Evolutionary conservation across 495 filamentous ascomycete genomes (phyloP), one percentile per base, ranked within the genome.

Genomic region (Darksidea phi): DNA sequence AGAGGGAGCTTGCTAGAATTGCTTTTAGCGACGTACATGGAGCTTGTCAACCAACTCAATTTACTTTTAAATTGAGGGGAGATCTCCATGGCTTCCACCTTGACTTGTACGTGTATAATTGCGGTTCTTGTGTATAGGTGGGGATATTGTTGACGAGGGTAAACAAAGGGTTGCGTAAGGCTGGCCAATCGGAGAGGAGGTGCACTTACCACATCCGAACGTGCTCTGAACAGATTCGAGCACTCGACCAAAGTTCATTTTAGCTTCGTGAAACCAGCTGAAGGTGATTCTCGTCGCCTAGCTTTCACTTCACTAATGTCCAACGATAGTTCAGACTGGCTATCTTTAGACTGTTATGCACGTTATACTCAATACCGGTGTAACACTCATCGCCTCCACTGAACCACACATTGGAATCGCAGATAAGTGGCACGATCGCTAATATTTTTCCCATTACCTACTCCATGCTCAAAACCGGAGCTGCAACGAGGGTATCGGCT

Each of bases 21-120:
- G 37, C 57, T 48, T 42, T 50, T 41, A 21, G 13, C 36, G n/a
- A 17, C 10, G 13, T 12, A 18, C 15, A 15, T 18, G 0, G 6
- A 34, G 12, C 6, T 18, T 6, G n/a, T 24, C 7, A 24, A 18
- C 3, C 12, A 34, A 32, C 48, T 28, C 45, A 1, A 2, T 7
- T 45, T 56, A 68, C 66, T 47, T 47, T 61, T 61, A 38, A 64
- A 64, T 32, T 64, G 61, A 12, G 54, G 57, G 13, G 66, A 64
- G 41, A 45, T 23, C 38, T 68, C 66, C 34, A 64, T 57, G 8
- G 17, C 48, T 28, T 63, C 60, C 60, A 63, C n/a, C n/a, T n/a
- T n/a, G n/a, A n/a, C n/a, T 63, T 26, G 2, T 63, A 18, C 42
- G 7, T 43, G 42, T 46, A 34, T 32, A 32, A 11, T 36, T 45